phyloP scores from a whole-genome alignment of 768 basidiomycete genomes.

The Boletus vermiculosoides region DNA sequence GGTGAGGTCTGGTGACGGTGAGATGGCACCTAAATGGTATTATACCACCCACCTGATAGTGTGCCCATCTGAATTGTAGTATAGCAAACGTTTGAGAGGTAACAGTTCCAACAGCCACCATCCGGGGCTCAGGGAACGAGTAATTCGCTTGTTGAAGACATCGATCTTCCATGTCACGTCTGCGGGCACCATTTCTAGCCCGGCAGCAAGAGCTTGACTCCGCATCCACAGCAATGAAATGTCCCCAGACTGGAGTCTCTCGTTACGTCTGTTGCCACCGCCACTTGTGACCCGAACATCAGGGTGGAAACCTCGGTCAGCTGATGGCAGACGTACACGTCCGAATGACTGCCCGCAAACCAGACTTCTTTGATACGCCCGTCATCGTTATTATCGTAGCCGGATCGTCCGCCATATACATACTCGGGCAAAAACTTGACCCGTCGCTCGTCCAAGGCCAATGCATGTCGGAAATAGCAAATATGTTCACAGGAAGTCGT shows the following conservation, averaged over 20 bases:
- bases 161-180: conserved; percentile 30
- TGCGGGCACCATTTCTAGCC: conserved; percentile 20
- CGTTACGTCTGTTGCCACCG: conserved; percentile 30
- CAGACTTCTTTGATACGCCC: conserved; percentile 41
- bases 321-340: conserved; percentile 31
- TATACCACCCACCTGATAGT: conserved; percentile 17
- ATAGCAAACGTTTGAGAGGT: conserved; percentile 27
- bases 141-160: conserved; percentile 26
- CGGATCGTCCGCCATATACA: conserved; percentile 29
- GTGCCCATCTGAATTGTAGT: conserved; percentile 26
- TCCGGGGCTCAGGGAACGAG: conserved; percentile 4
- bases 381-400: conserved; percentile 4
- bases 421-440: conserved; percentile 50
- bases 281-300: conserved; percentile 18
- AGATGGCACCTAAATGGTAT: neutral
- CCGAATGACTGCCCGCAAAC: conserved; percentile 42
- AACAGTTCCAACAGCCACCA: conserved; percentile 30
- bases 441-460: conserved; percentile 47
- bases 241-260: conserved; percentile 28
- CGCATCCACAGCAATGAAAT: conserved; percentile 35
- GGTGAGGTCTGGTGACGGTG: conserved; percentile 24
- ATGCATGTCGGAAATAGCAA: conserved; percentile 45
- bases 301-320: neutral
- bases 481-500: conserved; percentile 33
- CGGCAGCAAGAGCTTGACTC: conserved; percentile 28